A percentile compares a stretch with the other conserved stretches of the same genome.
Conservation (phyloP, 2,329 filamentous ascomycete genomes). For the Ophiobolus disseminans region DNA sequence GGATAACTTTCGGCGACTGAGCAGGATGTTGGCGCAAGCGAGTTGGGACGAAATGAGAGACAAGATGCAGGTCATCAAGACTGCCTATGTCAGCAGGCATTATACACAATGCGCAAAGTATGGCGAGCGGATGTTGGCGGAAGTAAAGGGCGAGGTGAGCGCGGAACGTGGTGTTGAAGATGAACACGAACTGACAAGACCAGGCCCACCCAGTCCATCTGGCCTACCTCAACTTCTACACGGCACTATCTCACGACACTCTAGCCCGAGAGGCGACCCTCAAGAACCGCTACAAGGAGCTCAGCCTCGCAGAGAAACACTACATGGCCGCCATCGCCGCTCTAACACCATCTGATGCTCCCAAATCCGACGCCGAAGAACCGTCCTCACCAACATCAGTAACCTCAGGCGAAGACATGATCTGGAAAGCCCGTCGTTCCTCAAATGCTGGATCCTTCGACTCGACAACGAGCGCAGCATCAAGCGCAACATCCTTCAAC, state of each 20-base stretch:
- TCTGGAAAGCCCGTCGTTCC: slow-evolving; percentile 14
- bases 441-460: slow-evolving; percentile 30
- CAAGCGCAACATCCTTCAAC: slow-evolving; percentile 30
- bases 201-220: slow-evolving; percentile 46
- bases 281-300: slow-evolving; percentile 36
- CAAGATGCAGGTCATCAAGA: slow-evolving; percentile 38
- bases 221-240: slow-evolving; percentile 48
- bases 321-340: slow-evolving; percentile 40
- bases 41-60: slow-evolving; percentile 29
- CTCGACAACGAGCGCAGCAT: slow-evolving; percentile 28
- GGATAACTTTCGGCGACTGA: slow-evolving; percentile 4
- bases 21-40: slow-evolving; percentile 22
- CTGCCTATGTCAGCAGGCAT: slow-evolving; percentile 42
- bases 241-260: slow-evolving; percentile 47
- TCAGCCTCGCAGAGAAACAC: slow-evolving; percentile 45
- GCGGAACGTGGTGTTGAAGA: not conserved
- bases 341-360: slow-evolving; percentile 15
- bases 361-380: slow-evolving; percentile 21
- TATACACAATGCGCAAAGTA: slow-evolving; percentile 46
- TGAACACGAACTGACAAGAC: not conserved
- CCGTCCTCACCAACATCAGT: slow-evolving; percentile 21
- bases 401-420: slow-evolving; percentile 8
- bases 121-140: slow-evolving; percentile 31
- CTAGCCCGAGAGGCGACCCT: slow-evolving; percentile 45
- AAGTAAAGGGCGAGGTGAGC: slow-evolving; percentile 32